phyloP scores from a whole-genome alignment of 139 green algal genomes.

The Mesostigma viride region DNA sequence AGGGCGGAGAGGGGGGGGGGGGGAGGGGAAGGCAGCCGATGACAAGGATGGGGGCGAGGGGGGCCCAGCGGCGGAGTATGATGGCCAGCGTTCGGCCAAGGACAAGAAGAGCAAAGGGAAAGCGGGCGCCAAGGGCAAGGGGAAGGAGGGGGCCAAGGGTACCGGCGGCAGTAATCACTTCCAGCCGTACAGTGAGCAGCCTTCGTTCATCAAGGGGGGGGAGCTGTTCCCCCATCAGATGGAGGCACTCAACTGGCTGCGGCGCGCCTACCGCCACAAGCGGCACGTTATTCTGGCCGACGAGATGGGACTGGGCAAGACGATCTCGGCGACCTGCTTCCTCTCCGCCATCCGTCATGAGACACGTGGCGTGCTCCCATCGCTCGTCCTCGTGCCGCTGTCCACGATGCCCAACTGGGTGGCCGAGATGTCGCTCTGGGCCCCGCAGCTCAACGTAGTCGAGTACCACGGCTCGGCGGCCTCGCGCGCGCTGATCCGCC shows the following conservation, averaged over 20 bases:
- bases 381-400: conserved; percentile 78
- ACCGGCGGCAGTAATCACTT: too few species aligned
- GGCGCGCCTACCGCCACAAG: conserved; percentile 33
- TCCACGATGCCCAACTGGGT: conserved; percentile 88
- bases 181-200: conserved; percentile 47
- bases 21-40: too few species aligned
- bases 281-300: conserved; percentile 82
- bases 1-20: too few species aligned
- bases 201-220: conserved; percentile 44
- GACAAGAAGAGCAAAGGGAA: too few species aligned
- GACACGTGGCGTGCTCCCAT: conserved; percentile 44
- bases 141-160: too few species aligned
- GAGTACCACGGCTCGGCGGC: conserved; percentile 70
- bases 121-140: too few species aligned
- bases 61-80: too few species aligned
- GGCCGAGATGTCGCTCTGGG: conserved; percentile 72
- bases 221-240: conserved; percentile 83
- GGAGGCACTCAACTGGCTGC: conserved; percentile 53
- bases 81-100: too few species aligned
- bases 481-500: conserved; percentile 42
- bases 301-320: conserved; percentile 77
- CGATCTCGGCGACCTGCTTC: conserved; percentile 53
- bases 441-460: conserved; percentile 50
- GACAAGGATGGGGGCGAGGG: too few species aligned
- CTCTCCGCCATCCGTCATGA: conserved; percentile 49